Evolutionary conservation across 192 early-diverging fungal genomes (phyloP).

Genomic region (Coemansia sp.): DNA sequence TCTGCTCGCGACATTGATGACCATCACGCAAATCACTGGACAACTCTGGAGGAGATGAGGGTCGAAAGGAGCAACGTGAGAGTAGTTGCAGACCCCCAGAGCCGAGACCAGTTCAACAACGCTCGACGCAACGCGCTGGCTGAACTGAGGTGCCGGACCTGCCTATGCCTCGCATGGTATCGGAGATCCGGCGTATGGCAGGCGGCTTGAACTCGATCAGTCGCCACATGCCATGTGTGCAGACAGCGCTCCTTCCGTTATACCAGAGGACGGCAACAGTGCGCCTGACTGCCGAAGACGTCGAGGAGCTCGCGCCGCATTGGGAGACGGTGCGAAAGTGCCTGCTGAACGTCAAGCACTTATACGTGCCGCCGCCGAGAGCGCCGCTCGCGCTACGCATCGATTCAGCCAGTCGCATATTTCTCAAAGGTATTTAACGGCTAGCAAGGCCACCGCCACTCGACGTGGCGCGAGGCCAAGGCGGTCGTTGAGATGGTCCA

Average conservation of each 20-base stretch:
- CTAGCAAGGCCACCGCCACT: slow-evolving; percentile 7
- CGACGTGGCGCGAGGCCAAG: slow-evolving; percentile 21
- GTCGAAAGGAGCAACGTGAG: too few relatives aligned
- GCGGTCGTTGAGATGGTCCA: slow-evolving; percentile 15
- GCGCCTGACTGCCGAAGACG: slow-evolving; percentile 7
- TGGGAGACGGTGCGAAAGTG: neutral
- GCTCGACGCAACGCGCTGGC: too few relatives aligned
- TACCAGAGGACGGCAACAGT: neutral
- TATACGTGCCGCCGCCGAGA: slow-evolving; percentile 13
- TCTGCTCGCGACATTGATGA: too few relatives aligned
- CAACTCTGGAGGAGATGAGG: too few relatives aligned
- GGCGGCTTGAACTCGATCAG: slow-evolving; percentile 23
- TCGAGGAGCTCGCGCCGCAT: neutral
- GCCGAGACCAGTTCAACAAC: too few relatives aligned
- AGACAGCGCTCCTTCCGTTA: slow-evolving; percentile 14
- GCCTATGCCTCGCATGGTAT: slow-evolving; percentile 9
- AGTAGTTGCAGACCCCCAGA: too few relatives aligned
- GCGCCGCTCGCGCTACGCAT: slow-evolving; percentile 12
- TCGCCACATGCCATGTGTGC: slow-evolving; percentile 15
- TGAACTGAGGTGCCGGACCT: slow-evolving; percentile 6
- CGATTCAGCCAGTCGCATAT: slow-evolving; percentile 11
- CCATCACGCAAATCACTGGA: too few relatives aligned
- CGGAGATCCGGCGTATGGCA: slow-evolving; percentile 14
- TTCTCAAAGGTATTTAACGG: neutral
- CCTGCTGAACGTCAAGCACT: slow-evolving; percentile 7